Evolutionary conservation across 805 yeast genomes (phyloP).

Genomic region (Lipomyces yamanashiensis): DNA sequence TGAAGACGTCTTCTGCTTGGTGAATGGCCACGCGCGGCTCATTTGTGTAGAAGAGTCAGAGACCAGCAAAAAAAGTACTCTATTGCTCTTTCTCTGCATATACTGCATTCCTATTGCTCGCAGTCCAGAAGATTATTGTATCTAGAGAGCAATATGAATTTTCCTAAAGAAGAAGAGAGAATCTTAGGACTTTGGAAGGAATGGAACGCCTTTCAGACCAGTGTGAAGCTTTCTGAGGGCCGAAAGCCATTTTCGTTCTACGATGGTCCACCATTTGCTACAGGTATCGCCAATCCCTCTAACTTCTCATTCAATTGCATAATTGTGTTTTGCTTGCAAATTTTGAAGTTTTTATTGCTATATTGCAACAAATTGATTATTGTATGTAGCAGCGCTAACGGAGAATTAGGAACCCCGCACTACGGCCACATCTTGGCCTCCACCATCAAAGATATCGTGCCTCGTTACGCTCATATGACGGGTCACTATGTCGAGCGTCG

Average conservation of each 20-base stretch:
- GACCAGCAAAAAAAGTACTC: background rate
- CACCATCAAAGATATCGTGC: conserved; percentile 92
- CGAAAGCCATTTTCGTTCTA: conserved; percentile 88
- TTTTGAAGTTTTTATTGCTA: background rate
- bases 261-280: conserved; percentile 99
- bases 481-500: conserved; percentile 96
- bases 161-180: conserved; percentile 88
- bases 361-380: background rate
- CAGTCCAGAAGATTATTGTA: background rate
- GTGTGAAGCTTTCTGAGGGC: conserved; percentile 80
- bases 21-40: conserved; percentile 1
- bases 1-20: background rate
- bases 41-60: conserved; percentile 3
- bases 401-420: conserved; percentile 84
- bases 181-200: conserved; percentile 83
- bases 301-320: background rate
- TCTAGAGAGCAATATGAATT: conserved; percentile 48
- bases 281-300: conserved; percentile 45
- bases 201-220: conserved; percentile 89
- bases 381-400: background rate
- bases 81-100: background rate
- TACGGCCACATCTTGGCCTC: conserved; percentile 98
- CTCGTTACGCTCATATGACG: conserved; percentile 97
- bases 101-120: background rate
- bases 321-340: background rate